These are phyloP conservation scores for Cytospora leucostoma DNA, from an alignment of 2,329 filamentous ascomycete genomes.

Conservation along the genomic window DNA sequence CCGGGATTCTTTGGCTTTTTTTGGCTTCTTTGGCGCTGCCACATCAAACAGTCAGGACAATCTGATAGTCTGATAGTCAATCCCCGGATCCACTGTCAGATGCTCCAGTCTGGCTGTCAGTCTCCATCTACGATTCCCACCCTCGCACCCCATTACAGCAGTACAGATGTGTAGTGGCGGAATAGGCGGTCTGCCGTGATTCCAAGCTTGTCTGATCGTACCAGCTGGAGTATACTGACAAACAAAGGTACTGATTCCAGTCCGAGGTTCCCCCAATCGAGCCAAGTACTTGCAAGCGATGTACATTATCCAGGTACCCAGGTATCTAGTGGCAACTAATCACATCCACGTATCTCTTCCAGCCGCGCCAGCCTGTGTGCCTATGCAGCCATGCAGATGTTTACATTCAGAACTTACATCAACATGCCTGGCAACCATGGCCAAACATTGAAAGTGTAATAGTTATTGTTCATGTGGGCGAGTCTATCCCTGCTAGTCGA, in stretches of 20 bases:
- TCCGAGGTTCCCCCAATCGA: too few species aligned
- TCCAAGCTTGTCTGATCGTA: neutral
- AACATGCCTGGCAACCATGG: neutral
- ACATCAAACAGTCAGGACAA: too few species aligned
- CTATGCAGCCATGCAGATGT: neutral
- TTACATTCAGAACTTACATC: neutral
- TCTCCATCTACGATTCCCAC: neutral
- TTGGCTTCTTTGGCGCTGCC: too few species aligned
- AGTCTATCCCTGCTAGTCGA: neutral
- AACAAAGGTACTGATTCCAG: neutral
- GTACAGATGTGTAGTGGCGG: neutral
- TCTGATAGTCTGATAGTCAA: neutral
- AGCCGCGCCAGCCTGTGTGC: too few species aligned
- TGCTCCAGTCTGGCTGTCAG: neutral
- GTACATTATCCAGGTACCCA: too few species aligned
- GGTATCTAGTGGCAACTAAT: too few species aligned
- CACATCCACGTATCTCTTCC: too few species aligned
- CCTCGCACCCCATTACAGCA: neutral
- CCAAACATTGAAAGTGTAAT: neutral
- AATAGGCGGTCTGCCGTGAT: neutral
- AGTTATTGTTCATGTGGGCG: neutral
- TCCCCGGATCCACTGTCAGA: neutral
- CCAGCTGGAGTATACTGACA: neutral
- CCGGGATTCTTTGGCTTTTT: too few species aligned
- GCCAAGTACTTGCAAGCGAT: too few species aligned